Evolutionary conservation across 331 rosid species (phyloP), one percentile per base, ranked within the genome.

Genomic region (Quercus phellos): DNA sequence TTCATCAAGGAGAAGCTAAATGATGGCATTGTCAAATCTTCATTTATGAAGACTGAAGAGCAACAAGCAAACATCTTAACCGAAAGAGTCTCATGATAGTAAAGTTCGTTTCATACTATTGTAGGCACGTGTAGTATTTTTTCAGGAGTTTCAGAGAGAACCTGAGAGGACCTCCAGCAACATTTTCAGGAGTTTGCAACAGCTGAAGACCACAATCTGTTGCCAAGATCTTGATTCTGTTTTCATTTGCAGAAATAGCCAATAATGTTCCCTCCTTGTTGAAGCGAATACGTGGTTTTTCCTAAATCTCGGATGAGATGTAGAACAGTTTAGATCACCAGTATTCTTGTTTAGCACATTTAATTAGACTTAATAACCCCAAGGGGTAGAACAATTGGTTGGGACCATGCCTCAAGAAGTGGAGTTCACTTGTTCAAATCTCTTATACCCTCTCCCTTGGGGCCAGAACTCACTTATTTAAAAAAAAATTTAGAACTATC

Each of bases 191-290:
- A 50, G 4, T 34, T 11, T 59, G 77, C 69, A 30, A 42, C 29
- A 54, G 78, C 38, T 17, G 68, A 70, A 77, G 74, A 27, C 73
- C 82, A 42, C 22, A 2, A 34, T 50, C 54, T 55, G 43, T 55
- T 43, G 59, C 85, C 34, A 84, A 77, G 55, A 84, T 74, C 78
- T 84, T 84, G 55, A 87, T 79, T 74, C 54, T 77, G 70, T 77
- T 84, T 43, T 72, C 86, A 43, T 75, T 82, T 67, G 85, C 85
- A 56, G 76, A 9, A 70, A 79, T 88, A 74, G 88, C 88, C 68
- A 84, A 73, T 46, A 84, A 61, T 56, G 81, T 61, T 21, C 85
- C 81, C 69, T 67, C 81, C 50, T 70, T 81, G 77, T 79, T 87
- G 77, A 87, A 76, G 77, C 81, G 18, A 76, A 87, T 56, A 53